A percentile compares a stretch with the other conserved stretches of the same genome.
Evolutionary conservation across 306 rosid genomes (phyloP).

Genomic region (Vigna mungo): DNA sequence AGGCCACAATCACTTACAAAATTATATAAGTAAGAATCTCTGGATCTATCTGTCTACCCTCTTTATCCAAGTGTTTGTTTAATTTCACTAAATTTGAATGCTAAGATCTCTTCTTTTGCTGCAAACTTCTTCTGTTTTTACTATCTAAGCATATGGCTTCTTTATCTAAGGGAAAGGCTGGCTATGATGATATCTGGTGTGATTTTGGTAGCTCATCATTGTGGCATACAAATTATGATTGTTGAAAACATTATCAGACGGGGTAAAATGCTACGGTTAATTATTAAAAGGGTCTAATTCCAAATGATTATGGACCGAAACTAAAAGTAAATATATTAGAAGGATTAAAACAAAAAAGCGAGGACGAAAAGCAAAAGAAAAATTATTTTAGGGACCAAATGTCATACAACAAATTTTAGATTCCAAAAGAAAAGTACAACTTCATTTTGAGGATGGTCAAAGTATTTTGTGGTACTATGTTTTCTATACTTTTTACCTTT

Average conservation of each 20-base stretch:
- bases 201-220: conserved; percentile 3
- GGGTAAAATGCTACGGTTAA: neutral
- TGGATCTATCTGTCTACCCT: conserved; percentile 16
- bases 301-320: neutral
- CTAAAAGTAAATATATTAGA: too few relatives aligned
- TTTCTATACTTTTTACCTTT: neutral
- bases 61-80: conserved; percentile 35
- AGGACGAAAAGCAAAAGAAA: too few relatives aligned
- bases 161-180: conserved; percentile 24
- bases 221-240: conserved; percentile 6
- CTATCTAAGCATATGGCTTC: neutral
- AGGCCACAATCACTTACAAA: conserved; percentile 62
- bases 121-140: conserved; percentile 5
- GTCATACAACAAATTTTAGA: neutral
- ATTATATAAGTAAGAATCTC: conserved; percentile 56
- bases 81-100: conserved; percentile 13
- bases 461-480: neutral
- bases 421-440: neutral
- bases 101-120: neutral
- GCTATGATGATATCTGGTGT: conserved; percentile 1
- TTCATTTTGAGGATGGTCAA: neutral
- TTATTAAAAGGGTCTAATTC: neutral
- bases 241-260: neutral
- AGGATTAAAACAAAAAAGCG: neutral
- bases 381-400: neutral